Evolutionary conservation across 2,329 filamentous ascomycete genomes (phyloP).

Genomic region (Ramichloridium luteum): DNA sequence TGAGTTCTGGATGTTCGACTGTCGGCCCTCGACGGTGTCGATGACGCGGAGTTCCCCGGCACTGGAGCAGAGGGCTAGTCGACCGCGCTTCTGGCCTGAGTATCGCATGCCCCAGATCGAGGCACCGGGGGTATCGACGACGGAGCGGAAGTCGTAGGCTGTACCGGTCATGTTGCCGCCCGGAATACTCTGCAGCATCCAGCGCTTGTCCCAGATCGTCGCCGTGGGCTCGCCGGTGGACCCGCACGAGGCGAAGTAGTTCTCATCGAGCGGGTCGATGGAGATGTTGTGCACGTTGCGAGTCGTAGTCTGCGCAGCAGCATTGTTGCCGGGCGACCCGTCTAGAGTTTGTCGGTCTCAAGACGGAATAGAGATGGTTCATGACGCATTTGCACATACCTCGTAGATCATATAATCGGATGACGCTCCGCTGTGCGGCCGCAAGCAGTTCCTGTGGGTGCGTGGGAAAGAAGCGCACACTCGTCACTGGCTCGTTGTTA

Average conservation of each 20-base stretch:
- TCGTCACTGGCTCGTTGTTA: slow-evolving; percentile 61
- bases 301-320: slow-evolving; percentile 37
- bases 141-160: slow-evolving; percentile 46
- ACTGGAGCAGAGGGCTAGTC: slow-evolving; percentile 46
- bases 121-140: slow-evolving; percentile 37
- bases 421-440: slow-evolving; percentile 61
- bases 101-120: slow-evolving; percentile 52
- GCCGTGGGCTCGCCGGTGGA: slow-evolving; percentile 62
- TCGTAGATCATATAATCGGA: slow-evolving; percentile 67
- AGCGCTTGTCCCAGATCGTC: slow-evolving; percentile 65
- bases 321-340: slow-evolving; percentile 13
- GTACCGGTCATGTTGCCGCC: slow-evolving; percentile 44
- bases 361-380: not conserved
- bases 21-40: slow-evolving; percentile 19
- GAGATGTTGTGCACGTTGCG: slow-evolving; percentile 55
- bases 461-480: slow-evolving; percentile 69
- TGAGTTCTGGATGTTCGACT: slow-evolving; percentile 8
- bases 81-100: slow-evolving; percentile 45
- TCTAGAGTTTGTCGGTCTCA: slow-evolving; percentile 10
- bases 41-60: slow-evolving; percentile 44
- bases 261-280: slow-evolving; percentile 67
- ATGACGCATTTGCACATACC: slow-evolving; percentile 35
- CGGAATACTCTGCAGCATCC: slow-evolving; percentile 26
- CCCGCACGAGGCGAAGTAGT: slow-evolving; percentile 69
- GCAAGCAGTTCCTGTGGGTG: slow-evolving; percentile 64